A percentile compares a stretch with the other conserved stretches of the same genome.
These are phyloP conservation scores for Cercospora beticola DNA, from an alignment of 2,329 filamentous ascomycete species.

Conservation along the genomic window DNA sequence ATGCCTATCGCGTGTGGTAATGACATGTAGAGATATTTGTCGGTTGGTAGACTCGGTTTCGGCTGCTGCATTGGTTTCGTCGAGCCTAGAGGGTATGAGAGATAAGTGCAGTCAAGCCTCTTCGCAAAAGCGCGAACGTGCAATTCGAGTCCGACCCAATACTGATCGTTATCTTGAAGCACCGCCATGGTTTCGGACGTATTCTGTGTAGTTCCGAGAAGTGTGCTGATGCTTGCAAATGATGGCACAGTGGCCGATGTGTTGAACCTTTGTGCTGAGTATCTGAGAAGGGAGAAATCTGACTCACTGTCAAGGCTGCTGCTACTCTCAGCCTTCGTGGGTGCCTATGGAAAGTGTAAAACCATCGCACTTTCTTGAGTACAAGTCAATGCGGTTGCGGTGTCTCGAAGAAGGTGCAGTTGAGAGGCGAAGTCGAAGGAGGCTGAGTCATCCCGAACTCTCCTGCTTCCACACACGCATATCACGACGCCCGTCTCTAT, in stretches of 20 bases:
- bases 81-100: slow-evolving; percentile 4
- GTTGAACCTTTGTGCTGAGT: background rate
- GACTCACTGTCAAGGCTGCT: slow-evolving; percentile 3
- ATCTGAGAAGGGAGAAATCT: background rate
- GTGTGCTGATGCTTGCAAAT: background rate
- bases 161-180: slow-evolving; percentile 1
- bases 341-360: background rate
- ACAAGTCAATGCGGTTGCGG: slow-evolving; percentile 2
- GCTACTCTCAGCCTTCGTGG: background rate
- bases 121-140: slow-evolving; percentile 6
- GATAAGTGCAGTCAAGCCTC: background rate
- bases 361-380: background rate
- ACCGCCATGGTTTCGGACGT: background rate
- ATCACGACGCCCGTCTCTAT: background rate
- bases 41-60: slow-evolving; percentile 2
- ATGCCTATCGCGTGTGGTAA: slow-evolving; percentile 8
- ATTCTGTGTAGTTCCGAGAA: background rate
- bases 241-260: background rate
- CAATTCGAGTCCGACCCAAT: slow-evolving; percentile 5
- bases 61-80: slow-evolving; percentile 6
- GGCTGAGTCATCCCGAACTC: background rate
- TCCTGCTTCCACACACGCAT: background rate
- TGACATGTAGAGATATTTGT: slow-evolving; percentile 11
- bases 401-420: slow-evolving; percentile 11
- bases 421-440: slow-evolving; percentile 3